Evolutionary conservation across 768 basidiomycete genomes (phyloP), one percentile per base, ranked within the genome.

Genomic region (Tricholoma hemisulphureum): DNA sequence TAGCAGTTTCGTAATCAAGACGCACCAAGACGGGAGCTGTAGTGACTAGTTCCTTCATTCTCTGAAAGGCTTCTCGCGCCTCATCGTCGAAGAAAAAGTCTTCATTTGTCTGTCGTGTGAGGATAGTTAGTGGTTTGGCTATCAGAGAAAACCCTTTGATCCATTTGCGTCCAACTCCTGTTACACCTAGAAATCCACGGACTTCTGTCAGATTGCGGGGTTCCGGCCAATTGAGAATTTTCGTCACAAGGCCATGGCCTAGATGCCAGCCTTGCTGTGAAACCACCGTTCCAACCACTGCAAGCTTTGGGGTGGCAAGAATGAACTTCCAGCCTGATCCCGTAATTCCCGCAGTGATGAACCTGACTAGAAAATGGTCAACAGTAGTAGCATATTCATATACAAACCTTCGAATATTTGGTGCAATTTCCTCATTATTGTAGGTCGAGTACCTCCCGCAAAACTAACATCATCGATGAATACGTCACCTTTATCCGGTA

Each of bases 1-100:
- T 46, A 6, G 57, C 58, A 0, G 48, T 53, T 0, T 50, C 23
- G 37, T 77, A 79, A 58, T 79, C 69, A 16, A 78, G 65, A 2
- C 63, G 59, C 1, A 67, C 53, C 0, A 77, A 57, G 0, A 71
- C 70, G 0, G 75, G 75, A 0, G 71, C 66, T 0, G 28, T 11
- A 0, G 63, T 16, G 1, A 73, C 58, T 0, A 46, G 31, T 0
- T 53, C 32, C 51, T 77, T 75, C 0, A 76, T 56, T 1, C 26
- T 31, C 0, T 71, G 56, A 41, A 73, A 62, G 0, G 74, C 71
- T 13, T 62, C 56, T 3, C 60, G 51, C 13, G 66, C 60, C 3
- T 62, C 53, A 1, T 64, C 55, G 10, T 58, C 58, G 55, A 74
- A 73, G 9, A 23, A 34, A 53, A 77, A 78, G 3, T 69, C 63